These are phyloP conservation scores for Fraxinus anomala DNA, from an alignment of 257 asterid species.

Conservation along the genomic window DNA sequence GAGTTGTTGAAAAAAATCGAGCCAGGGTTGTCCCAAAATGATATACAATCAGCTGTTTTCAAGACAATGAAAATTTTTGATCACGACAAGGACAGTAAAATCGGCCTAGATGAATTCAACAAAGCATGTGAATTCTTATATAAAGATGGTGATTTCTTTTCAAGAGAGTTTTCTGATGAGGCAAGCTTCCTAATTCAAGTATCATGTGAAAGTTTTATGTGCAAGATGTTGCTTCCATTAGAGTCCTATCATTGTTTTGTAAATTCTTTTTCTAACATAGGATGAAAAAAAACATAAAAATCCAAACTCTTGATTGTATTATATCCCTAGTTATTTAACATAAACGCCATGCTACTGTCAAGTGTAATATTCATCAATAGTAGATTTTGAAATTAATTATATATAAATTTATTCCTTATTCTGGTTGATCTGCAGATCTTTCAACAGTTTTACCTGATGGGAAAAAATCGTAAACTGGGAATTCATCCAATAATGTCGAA, in stretches of 20 bases:
- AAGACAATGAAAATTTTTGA: background rate
- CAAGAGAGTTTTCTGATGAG: background rate
- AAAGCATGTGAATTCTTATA: too few species aligned
- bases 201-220: too few species aligned
- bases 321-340: too few species aligned
- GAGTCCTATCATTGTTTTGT: too few species aligned
- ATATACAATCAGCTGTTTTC: background rate
- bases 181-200: background rate
- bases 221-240: too few species aligned
- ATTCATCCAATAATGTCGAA: slow-evolving; percentile 3
- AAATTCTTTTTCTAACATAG: too few species aligned
- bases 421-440: slow-evolving; percentile 34
- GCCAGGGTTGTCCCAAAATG: background rate
- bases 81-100: background rate
- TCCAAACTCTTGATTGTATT: too few species aligned
- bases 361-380: background rate
- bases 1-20: background rate
- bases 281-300: too few species aligned
- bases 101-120: background rate
- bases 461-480: too few species aligned
- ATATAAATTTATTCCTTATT: too few species aligned
- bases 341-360: background rate
- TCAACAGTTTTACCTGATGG: slow-evolving; percentile 12
- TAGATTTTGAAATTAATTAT: background rate
- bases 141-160: too few species aligned